Evolutionary conservation across 164 flowering plant genomes (phyloP).

Genomic region (Berberis thunbergii): DNA sequence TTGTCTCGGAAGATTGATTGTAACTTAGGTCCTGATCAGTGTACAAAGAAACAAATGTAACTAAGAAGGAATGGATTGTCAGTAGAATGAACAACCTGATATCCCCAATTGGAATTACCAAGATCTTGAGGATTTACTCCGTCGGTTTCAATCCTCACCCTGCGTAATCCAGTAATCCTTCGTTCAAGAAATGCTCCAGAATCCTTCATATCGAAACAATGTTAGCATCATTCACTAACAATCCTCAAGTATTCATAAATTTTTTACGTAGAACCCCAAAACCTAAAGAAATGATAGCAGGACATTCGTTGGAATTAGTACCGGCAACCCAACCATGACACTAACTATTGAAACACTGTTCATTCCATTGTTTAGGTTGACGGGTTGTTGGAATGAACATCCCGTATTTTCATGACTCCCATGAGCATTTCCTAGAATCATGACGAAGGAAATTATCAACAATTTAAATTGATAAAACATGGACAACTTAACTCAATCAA

Average conservation of each 20-base stretch:
- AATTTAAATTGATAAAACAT: no score
- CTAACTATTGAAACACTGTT: conserved; percentile 69
- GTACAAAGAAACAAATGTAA: no score
- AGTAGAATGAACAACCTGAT: conserved; percentile 31
- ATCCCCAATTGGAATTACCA: conserved; percentile 38
- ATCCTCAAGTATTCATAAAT: no score
- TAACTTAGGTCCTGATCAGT: no score
- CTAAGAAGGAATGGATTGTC: background rate
- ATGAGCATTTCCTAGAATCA: conserved; percentile 50
- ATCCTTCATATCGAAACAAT: conserved; percentile 29
- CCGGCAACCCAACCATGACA: conserved; percentile 85
- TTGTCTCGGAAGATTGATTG: no score
- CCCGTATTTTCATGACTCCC: conserved; percentile 27
- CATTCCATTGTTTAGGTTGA: conserved; percentile 35
- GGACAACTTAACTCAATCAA: no score
- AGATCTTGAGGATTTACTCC: conserved; percentile 14
- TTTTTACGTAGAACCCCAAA: background rate
- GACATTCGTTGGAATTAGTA: conserved; percentile 15
- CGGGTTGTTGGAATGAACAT: conserved; percentile 20
- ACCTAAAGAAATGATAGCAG: background rate
- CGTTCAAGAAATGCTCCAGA: conserved; percentile 55
- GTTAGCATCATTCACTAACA: background rate
- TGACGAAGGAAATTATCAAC: no score
- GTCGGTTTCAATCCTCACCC: conserved; percentile 23
- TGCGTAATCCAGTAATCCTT: conserved; percentile 29